phyloP scores from a whole-genome alignment of 257 asterid species.

The Perilla frutescens region DNA sequence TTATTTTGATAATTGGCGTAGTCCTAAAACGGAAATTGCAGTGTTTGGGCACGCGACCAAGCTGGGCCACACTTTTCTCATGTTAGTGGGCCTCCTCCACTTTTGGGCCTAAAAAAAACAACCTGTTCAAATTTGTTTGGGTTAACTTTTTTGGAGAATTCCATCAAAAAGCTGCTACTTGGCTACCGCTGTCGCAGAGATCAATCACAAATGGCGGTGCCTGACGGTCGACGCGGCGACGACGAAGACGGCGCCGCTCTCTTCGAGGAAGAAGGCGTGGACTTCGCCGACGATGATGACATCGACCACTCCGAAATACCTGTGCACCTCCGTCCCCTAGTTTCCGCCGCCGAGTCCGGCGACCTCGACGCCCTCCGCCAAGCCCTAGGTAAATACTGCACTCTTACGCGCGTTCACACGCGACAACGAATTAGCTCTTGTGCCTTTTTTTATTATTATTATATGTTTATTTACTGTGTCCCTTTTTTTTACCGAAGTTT shows the following conservation, averaged over 20 bases:
- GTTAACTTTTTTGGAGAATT: not conserved
- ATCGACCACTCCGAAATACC: constrained; percentile 63
- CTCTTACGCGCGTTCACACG: not conserved
- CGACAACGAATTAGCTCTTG: not conserved
- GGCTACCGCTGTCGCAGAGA: constrained; percentile 20
- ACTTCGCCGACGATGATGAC: constrained; percentile 50
- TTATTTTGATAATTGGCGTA: too few species aligned
- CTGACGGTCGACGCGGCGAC: constrained; percentile 68
- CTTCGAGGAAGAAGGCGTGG: constrained; percentile 65
- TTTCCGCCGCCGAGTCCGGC: constrained; percentile 74
- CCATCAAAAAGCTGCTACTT: not conserved
- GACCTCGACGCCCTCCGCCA: constrained; percentile 66
- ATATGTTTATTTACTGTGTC: not conserved
- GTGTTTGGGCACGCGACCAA: too few species aligned
- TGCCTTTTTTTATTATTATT: not conserved
- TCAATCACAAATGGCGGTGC: constrained; percentile 65
- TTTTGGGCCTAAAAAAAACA: not conserved
- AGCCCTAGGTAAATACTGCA: constrained; percentile 64
- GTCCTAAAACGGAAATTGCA: too few species aligned
- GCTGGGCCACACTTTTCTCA: too few species aligned
- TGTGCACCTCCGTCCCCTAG: constrained; percentile 78
- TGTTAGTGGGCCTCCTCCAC: not conserved
- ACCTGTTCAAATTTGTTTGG: not conserved
- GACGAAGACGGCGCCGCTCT: constrained; percentile 71
- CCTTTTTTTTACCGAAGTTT: not conserved